phyloP scores from a whole-genome alignment of 2,329 filamentous ascomycete species.

The Teratosphaeria zuluensis region DNA sequence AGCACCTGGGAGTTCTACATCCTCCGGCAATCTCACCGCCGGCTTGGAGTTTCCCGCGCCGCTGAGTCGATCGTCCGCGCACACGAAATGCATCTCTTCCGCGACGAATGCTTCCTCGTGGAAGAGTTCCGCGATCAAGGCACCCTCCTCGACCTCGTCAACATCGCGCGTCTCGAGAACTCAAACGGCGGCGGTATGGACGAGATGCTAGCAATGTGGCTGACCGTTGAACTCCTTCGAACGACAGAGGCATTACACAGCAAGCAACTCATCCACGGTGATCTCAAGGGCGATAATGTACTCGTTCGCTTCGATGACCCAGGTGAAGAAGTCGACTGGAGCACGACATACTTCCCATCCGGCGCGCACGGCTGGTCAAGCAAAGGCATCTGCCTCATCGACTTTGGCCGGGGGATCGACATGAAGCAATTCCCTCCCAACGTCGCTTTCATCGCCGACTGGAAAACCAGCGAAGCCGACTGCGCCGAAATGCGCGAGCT shows the following conservation, averaged over 20 bases:
- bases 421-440: conserved; percentile 71
- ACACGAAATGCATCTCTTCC: conserved; percentile 85
- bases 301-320: conserved; percentile 66
- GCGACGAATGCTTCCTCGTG: conserved; percentile 80
- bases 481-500: conserved; percentile 94
- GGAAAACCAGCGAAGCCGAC: conserved; percentile 78
- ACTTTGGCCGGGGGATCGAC: conserved; percentile 91
- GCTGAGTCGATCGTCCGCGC: conserved; percentile 70
- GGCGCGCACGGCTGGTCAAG: conserved; percentile 69
- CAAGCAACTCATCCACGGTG: conserved; percentile 75
- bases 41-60: conserved; percentile 60
- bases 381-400: conserved; percentile 78
- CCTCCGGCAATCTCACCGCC: conserved; percentile 69
- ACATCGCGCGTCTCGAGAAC: conserved; percentile 57
- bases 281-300: conserved; percentile 93
- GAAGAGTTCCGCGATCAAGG: conserved; percentile 83
- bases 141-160: conserved; percentile 89
- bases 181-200: conserved; percentile 64
- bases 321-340: conserved; percentile 37
- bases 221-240: conserved; percentile 80
- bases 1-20: conserved; percentile 95
- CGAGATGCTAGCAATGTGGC: conserved; percentile 89
- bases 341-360: conserved; percentile 58
- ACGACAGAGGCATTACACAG: conserved; percentile 80
- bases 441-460: conserved; percentile 88